Percentiles rank a stretch among this genome's conserved stretches.
Conservation (phyloP, 345 rosid species). For the Draba incana region DNA sequence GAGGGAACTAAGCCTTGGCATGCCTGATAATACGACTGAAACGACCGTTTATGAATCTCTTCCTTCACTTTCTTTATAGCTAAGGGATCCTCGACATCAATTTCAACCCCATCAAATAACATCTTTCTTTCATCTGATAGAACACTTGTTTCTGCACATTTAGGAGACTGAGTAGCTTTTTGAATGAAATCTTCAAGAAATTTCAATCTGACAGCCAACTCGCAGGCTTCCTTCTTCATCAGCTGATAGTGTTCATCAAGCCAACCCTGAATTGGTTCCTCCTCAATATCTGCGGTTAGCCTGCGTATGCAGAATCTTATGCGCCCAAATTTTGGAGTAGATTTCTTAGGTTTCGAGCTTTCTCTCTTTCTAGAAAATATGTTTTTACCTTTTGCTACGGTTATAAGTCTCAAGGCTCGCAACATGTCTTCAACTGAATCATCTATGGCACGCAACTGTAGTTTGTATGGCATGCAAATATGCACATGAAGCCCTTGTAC, state of each 20-base stretch:
- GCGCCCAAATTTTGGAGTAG: slow-evolving; percentile 77
- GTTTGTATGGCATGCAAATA: slow-evolving; percentile 82
- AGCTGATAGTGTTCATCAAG: slow-evolving; percentile 92
- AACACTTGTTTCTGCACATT: slow-evolving; percentile 57
- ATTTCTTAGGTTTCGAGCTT: slow-evolving; percentile 67
- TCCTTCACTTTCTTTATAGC: slow-evolving; percentile 65
- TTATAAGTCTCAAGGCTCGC: slow-evolving; percentile 77
- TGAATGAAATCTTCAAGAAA: slow-evolving; percentile 70
- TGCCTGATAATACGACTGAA: slow-evolving; percentile 81
- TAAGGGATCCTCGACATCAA: slow-evolving; percentile 64
- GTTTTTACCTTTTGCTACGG: slow-evolving; percentile 64
- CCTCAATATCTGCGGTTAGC: slow-evolving; percentile 87
- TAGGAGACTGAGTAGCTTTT: slow-evolving; percentile 49
- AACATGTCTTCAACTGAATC: slow-evolving; percentile 95
- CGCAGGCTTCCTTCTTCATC: slow-evolving; percentile 82
- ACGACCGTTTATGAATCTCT: slow-evolving; percentile 68
- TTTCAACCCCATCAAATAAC: slow-evolving; percentile 61
- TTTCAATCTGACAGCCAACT: slow-evolving; percentile 87
- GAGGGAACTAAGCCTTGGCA: slow-evolving; percentile 73
- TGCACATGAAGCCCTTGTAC: slow-evolving; percentile 93
- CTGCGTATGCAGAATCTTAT: slow-evolving; percentile 75
- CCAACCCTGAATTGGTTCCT: slow-evolving; percentile 98
- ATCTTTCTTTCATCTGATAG: slow-evolving; percentile 52
- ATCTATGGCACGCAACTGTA: slow-evolving; percentile 95
- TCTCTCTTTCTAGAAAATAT: slow-evolving; percentile 64